Evolutionary conservation across 176 grass and related monocot species (phyloP), one percentile per base, ranked within the genome.

Genomic region (Oryza glaberrima): DNA sequence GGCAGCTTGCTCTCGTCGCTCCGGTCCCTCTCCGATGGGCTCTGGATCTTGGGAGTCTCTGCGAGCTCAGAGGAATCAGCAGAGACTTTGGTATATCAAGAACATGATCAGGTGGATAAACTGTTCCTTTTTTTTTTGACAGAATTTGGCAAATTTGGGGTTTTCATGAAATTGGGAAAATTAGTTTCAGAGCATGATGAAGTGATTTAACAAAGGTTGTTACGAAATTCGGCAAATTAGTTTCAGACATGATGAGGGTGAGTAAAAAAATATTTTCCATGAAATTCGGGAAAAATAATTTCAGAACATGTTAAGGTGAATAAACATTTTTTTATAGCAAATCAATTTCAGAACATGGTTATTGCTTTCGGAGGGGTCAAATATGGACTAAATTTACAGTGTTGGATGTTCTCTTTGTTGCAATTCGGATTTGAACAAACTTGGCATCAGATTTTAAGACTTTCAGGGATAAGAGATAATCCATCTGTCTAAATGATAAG

Each of bases 11-110:
- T 52, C 47, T 74, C 86, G 13, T 95, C 88, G 68, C 83, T 91
- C 52, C 87, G 83, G 80, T 93, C 89, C 60, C 86, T 85, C 82
- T 78, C 83, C 86, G 74, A 78, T 7, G 90, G 94, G 77, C 73
- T 93, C 78, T 89, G 91, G 2, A 89, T 77, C 85, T 91, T 91
- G 14, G 94, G 88, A 12, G 75, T 75, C 64, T 93, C 94, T 95
- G 72, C 49, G 6, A 7, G 38, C 9, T 26, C 3, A 34, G 49
- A 74, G 22, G 22, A 82, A 65, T 69, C 28, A 8, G 16, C 46
- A 47, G 52, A 58, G 52, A 20, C 5, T 58, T 58, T 0, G 52
- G 30, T 32, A 32, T 32, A 20, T 71, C 47, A 86, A 44, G 13
- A 66, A 40, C 25, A 92, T 12, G 28, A 78, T 46, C 16, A 41